A percentile compares a stretch with the other conserved stretches of the same genome.
Evolutionary conservation across 1,139 yeast species (phyloP).

Genomic region (Candida frijolesensis): DNA sequence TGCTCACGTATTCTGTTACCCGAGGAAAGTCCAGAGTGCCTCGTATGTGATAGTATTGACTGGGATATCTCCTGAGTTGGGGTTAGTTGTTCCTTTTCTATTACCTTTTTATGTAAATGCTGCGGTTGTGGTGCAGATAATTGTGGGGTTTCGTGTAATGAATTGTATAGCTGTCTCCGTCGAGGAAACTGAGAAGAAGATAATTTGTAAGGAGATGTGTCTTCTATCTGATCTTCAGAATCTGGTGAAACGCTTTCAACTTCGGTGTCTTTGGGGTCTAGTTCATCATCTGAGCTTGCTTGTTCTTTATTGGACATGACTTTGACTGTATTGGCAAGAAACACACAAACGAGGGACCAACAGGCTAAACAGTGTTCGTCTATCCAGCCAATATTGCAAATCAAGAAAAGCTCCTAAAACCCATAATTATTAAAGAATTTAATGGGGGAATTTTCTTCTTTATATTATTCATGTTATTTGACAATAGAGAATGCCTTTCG

Average conservation of each 20-base stretch:
- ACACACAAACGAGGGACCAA: background rate
- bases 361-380: background rate
- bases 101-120: background rate
- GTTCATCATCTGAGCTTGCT: background rate
- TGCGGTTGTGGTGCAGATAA: background rate
- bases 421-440: background rate
- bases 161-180: background rate
- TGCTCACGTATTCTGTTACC: constrained; percentile 4
- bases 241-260: background rate
- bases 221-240: background rate
- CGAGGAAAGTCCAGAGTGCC: background rate
- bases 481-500: background rate
- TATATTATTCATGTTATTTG: background rate
- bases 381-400: background rate
- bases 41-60: background rate
- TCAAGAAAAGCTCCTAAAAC: background rate
- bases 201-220: background rate
- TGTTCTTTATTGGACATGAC: background rate
- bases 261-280: background rate
- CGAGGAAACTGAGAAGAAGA: background rate
- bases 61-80: background rate
- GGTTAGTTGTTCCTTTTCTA: background rate
- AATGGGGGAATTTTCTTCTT: background rate
- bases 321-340: background rate
- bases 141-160: background rate